Evolutionary conservation across 2,329 filamentous ascomycete genomes (phyloP).

Genomic region (Graphiopsis chlorocephala): DNA sequence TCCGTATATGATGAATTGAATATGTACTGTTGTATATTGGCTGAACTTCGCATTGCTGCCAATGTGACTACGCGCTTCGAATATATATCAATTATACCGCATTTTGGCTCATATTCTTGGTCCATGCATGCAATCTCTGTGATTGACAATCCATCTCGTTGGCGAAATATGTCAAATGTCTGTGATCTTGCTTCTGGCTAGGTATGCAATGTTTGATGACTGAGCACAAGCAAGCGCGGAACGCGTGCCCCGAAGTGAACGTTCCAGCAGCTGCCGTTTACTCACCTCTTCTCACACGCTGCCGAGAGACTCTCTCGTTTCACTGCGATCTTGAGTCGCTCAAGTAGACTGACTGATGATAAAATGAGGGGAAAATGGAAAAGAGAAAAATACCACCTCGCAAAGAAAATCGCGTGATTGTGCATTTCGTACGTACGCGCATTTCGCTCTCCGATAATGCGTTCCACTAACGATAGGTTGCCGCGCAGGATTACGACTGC

Average conservation of each 20-base stretch:
- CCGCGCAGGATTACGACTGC: constrained; percentile 71
- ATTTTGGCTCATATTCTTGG: neutral
- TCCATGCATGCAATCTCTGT: neutral
- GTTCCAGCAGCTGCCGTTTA: neutral
- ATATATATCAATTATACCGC: neutral
- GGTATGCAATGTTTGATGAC: neutral
- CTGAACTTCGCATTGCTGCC: too few species aligned
- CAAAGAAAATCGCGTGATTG: constrained; percentile 66
- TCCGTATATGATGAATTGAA: neutral
- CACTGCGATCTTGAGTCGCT: neutral
- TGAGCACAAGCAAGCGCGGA: neutral
- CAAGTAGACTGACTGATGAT: neutral
- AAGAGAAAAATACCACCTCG: constrained; percentile 32
- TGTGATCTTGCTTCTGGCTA: neutral
- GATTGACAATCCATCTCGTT: neutral
- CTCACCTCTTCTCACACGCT: neutral
- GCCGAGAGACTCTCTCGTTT: neutral
- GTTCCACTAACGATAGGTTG: neutral
- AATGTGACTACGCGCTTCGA: neutral
- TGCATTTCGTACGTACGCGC: constrained; percentile 69
- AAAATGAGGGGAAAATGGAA: constrained; percentile 25
- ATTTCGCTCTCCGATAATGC: neutral
- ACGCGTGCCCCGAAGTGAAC: neutral
- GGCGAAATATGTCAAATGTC: neutral
- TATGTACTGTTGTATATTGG: too few species aligned